These are phyloP conservation scores for Gremmenia infestans DNA, from an alignment of 2,329 filamentous ascomycete species.

Conservation along the genomic window DNA sequence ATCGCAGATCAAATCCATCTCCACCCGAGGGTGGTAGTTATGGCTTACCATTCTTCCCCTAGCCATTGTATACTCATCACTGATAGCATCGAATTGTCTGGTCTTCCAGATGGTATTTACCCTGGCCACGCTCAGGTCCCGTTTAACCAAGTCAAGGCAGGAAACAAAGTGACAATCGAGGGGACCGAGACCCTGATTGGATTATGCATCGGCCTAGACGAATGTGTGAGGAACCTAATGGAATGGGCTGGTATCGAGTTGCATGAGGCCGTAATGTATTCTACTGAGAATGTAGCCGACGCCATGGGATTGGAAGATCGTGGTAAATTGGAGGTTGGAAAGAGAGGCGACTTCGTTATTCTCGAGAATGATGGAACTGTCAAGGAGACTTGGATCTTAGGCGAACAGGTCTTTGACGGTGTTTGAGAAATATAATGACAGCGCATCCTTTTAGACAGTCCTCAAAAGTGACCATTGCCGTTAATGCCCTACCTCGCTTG, in stretches of 20 bases:
- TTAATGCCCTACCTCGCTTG: no score
- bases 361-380: slow-evolving; percentile 19
- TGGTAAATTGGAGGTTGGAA: slow-evolving; percentile 22
- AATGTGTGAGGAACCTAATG: slow-evolving; percentile 41
- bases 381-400: slow-evolving; percentile 25
- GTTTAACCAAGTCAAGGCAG: slow-evolving; percentile 42
- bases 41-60: slow-evolving; percentile 44
- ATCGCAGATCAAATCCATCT: slow-evolving; percentile 51
- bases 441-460: background rate
- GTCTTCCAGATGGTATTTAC: slow-evolving; percentile 45
- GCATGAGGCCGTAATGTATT: slow-evolving; percentile 25
- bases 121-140: slow-evolving; percentile 48
- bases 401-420: slow-evolving; percentile 12
- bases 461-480: no score
- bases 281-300: slow-evolving; percentile 28
- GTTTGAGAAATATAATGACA: background rate
- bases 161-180: slow-evolving; percentile 44
- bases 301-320: slow-evolving; percentile 23
- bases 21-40: slow-evolving; percentile 43
- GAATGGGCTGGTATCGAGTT: slow-evolving; percentile 22
- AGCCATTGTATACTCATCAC: slow-evolving; percentile 46
- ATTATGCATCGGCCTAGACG: slow-evolving; percentile 45
- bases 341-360: slow-evolving; percentile 27
- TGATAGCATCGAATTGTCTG: slow-evolving; percentile 50
- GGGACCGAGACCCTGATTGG: slow-evolving; percentile 50